phyloP scores from a whole-genome alignment of 495 filamentous ascomycete species.

The Penicillium goetzii region DNA sequence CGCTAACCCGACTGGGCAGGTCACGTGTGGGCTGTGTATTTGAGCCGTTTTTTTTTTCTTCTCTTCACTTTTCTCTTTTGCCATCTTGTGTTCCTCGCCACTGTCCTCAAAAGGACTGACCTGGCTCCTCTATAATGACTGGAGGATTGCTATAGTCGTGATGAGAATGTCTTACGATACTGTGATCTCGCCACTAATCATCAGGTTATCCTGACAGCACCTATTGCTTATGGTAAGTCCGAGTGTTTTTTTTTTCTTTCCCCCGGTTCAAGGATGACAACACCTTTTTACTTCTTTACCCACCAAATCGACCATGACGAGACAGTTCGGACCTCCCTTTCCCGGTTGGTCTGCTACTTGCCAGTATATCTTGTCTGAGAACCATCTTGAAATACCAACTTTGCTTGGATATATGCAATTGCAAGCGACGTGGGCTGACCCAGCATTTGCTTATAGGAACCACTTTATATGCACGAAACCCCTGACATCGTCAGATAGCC shows the following conservation, averaged over 20 bases:
- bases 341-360: constrained; percentile 88
- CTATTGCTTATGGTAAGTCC: constrained; percentile 34
- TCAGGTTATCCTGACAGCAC: constrained; percentile 15
- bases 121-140: constrained; percentile 1
- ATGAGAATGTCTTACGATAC: constrained; percentile 17
- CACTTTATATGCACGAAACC: background rate
- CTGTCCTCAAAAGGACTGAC: background rate
- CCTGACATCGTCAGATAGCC: background rate
- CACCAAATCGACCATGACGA: constrained; percentile 96
- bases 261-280: constrained; percentile 77
- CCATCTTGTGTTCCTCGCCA: constrained; percentile 21
- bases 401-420: constrained; percentile 8
- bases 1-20: constrained; percentile 32
- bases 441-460: constrained; percentile 12
- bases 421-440: constrained; percentile 26
- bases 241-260: constrained; percentile 22
- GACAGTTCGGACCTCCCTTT: constrained; percentile 68
- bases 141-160: constrained; percentile 13
- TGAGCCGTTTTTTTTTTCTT: constrained; percentile 34
- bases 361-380: constrained; percentile 96
- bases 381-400: constrained; percentile 16
- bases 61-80: constrained; percentile 22
- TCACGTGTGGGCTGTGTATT: constrained; percentile 36
- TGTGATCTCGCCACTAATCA: constrained; percentile 27
- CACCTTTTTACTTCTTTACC: constrained; percentile 84